Evolutionary conservation across 495 filamentous ascomycete species (phyloP), one percentile per base, ranked within the genome.

Genomic region (Neurospora africana): DNA sequence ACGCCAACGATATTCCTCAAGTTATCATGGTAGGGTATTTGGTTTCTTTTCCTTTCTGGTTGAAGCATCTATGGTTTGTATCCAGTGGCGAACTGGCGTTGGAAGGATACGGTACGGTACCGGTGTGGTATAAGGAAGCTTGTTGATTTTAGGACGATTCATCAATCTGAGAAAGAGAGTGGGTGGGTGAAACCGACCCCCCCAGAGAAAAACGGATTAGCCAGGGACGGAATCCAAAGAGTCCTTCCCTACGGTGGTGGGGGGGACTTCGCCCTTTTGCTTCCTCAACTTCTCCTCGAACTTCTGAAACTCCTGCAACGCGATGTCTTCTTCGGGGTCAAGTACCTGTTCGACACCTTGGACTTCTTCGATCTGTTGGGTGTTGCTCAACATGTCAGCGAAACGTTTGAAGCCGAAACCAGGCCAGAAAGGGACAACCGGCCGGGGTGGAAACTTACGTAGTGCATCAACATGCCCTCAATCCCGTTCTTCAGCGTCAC

Each of bases 401-500:
- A 38, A n/a, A 27, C 35, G 21, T 43, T 37, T 58, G 65, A 70
- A 75, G 70, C 72, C 47, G 19, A 4, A 3, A 15, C 5, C 13
- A 13, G 68, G 19, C 17, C 8, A 17, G 15, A 69, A 53, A 58
- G 36, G 23, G 38, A 68, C 72, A 47, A 17, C 23, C 36, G 30
- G 58, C 69, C 17, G 36, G 68, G 41, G 11, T 10, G 4, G 40
- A 69, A 65, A 84, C 82, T 81, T 72, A 87, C 85, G 79, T 85
- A 86, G 78, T 86, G 83, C 94, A 97, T 97, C 77, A 98, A 81
- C 94, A 98, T 97, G 61, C 91, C 92, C 84, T 99, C 96, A 78
- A 99, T 99, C 11, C 95, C 95, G 79, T 95, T 98, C 84, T 93
- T 94, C 75, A 99, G 80, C 35, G 95, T 98, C 35, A 97, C 93